Base-by-base conservation (phyloP, 768 basidiomycete genomes). In the Melanogaster broomeanus region DNA sequence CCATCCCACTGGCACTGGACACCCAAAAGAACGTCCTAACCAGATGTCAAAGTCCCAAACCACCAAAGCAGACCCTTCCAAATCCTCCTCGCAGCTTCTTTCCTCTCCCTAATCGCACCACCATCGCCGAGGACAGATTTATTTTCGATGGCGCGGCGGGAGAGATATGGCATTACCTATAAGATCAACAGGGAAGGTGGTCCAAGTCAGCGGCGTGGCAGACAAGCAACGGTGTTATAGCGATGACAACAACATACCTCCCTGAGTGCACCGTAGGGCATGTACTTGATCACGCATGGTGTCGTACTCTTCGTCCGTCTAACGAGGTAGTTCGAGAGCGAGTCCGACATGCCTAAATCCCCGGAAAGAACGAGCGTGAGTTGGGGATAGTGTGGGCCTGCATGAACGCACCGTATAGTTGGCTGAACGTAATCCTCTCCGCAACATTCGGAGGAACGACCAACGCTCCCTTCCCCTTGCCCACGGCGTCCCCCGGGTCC, bases 311-410 rank as follows among this genome's bases (percentile, higher is more conserved):
- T 72, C 18, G 83, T 84, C 27, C 75, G 77, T 1, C 71, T 67
- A 2, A 84, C 85, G 19, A 95, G 72, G 58, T 82, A 77, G 52
- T 90, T 77, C 4, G 90, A 90, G 45, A 97, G 71, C 39, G 84
- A 82, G 60, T 94, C 92, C 37, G 83, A 82, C 92, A 97, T 95
- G 6, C 93, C 91, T 93, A n/a, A n/a, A n/a, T n/a, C n/a, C n/a
- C n/a, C n/a, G 18, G 28, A 44, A 52, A 34, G 19, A 6, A 45
- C 27, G 39, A 60, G n/a, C n/a, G n/a, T n/a, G n/a, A n/a, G n/a
- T n/a, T n/a, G n/a, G n/a, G n/a, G n/a, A n/a, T n/a, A n/a, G n/a
- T n/a, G n/a, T n/a, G n/a, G n/a, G n/a, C n/a, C n/a, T n/a, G n/a
- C n/a, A n/a, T n/a, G n/a, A n/a, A n/a, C 78, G 41, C 45, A 91